Evolutionary conservation across 2,329 filamentous ascomycete genomes (phyloP).

Genomic region (Ambrosiella cleistominuta): DNA sequence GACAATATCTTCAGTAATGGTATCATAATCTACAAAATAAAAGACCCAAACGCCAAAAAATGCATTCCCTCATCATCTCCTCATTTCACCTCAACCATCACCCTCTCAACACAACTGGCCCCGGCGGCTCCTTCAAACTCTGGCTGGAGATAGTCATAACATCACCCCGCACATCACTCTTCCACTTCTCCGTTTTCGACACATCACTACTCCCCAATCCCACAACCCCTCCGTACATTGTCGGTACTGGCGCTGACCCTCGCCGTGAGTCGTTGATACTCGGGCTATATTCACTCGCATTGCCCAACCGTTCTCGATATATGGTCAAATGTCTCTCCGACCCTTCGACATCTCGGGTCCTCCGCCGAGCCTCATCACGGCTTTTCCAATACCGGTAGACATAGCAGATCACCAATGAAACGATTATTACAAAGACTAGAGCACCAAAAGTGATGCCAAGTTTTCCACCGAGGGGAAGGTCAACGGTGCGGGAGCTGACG

Average conservation of each 20-base stretch:
- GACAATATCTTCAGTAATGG: constrained; percentile 2
- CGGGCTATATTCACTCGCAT: background rate
- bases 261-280: background rate
- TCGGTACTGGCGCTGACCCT: constrained; percentile 2
- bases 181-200: background rate
- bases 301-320: background rate
- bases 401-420: constrained; percentile 10
- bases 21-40: constrained; percentile 9
- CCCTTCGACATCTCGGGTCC: background rate
- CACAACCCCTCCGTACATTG: background rate
- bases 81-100: background rate
- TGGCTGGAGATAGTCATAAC: background rate
- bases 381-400: constrained; percentile 11
- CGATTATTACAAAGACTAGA: constrained; percentile 5
- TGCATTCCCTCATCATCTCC: background rate
- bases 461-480: constrained; percentile 11
- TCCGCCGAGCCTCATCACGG: background rate
- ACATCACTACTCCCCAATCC: constrained; percentile 1
- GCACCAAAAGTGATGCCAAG: constrained; percentile 14
- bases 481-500: background rate
- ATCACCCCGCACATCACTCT: background rate
- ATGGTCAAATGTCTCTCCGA: background rate
- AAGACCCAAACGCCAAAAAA: background rate
- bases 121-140: background rate
- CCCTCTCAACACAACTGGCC: background rate